Evolutionary conservation across 2,329 filamentous ascomycete genomes (phyloP), one percentile per base, ranked within the genome.

Genomic region (Botryosphaeria agaves): DNA sequence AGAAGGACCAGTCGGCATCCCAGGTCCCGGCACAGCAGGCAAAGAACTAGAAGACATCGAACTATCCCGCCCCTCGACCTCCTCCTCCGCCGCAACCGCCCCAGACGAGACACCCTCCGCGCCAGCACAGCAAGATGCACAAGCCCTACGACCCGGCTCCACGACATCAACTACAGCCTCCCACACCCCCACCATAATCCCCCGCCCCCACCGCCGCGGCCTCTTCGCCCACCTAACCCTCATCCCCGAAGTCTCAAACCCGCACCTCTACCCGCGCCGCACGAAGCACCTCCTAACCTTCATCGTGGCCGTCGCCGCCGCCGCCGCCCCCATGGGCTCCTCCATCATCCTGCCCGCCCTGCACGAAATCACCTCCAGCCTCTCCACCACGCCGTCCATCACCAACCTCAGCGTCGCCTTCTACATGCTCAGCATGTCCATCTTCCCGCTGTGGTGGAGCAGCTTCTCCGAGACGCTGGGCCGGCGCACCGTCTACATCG

Each of bases 371-470:
- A 57, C 73, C 0, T 44, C 45, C 3, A 71, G 78, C 14, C 60
- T 89, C 26, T 39, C 74, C 38, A 64, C 72, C 8, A 66, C 67
- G 0, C 52, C 69, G 9, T 77, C 78, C 1, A 56, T 81, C 11
- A 72, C 75, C 32, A 91, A 89, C 49, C 46, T 89, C 34, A 76
- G 76, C 0, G 69, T 89, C 1, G 76, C 81, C 0, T 53, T 87
- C 34, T 89, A 85, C 49, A 83, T 89, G 79, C 61, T 89, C 4
- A 61, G 69, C 41, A 82, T 89, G 79, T 70, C 73, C 32, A 81
- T 89, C 26, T 87, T 84, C 40, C 82, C 82, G 0, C 61, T 91
- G 1, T 89, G 81, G 81, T 89, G 79, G 79, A 82, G 76, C 1
- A 76, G 75, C 2, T 84, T 89, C 44, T 82, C 76, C 6, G 82